Evolutionary conservation across 768 basidiomycete genomes (phyloP).

Genomic region (Auricularia sp.): DNA sequence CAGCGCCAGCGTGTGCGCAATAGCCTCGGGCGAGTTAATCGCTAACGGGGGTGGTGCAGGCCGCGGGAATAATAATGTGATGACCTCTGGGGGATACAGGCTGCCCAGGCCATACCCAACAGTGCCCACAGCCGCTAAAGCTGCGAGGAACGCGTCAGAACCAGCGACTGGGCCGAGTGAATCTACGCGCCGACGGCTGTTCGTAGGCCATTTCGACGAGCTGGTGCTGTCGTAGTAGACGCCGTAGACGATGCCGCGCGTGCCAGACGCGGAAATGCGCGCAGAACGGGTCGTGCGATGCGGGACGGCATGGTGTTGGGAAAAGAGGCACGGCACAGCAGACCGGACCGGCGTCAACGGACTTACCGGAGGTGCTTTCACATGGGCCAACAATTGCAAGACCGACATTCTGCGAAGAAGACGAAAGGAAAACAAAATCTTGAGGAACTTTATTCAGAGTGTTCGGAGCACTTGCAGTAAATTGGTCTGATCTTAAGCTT

Average conservation of each 20-base stretch:
- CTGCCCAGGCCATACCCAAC: constrained; percentile 43
- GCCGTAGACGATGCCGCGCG: background rate
- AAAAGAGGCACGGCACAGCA: too few species aligned
- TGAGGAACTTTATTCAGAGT: too few species aligned
- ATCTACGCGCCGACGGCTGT: background rate
- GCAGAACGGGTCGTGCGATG: too few species aligned
- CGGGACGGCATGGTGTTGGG: too few species aligned
- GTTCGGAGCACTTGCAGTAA: too few species aligned
- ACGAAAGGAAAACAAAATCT: too few species aligned
- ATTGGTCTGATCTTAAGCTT: too few species aligned
- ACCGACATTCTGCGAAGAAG: too few species aligned
- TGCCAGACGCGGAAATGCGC: too few species aligned
- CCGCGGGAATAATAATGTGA: constrained; percentile 65
- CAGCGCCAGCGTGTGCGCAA: constrained; percentile 45
- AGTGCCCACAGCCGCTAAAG: constrained; percentile 6
- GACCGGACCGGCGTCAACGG: too few species aligned
- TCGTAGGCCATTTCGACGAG: background rate
- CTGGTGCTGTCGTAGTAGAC: background rate
- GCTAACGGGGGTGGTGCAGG: constrained; percentile 61
- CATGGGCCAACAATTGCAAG: too few species aligned
- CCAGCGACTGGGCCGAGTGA: background rate
- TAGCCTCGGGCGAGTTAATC: constrained; percentile 45
- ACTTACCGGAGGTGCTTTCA: too few species aligned
- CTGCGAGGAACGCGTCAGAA: background rate
- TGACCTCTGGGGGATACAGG: constrained; percentile 56